Conservation (phyloP, 331 rosid species). For the Rosa hybrid region DNA sequence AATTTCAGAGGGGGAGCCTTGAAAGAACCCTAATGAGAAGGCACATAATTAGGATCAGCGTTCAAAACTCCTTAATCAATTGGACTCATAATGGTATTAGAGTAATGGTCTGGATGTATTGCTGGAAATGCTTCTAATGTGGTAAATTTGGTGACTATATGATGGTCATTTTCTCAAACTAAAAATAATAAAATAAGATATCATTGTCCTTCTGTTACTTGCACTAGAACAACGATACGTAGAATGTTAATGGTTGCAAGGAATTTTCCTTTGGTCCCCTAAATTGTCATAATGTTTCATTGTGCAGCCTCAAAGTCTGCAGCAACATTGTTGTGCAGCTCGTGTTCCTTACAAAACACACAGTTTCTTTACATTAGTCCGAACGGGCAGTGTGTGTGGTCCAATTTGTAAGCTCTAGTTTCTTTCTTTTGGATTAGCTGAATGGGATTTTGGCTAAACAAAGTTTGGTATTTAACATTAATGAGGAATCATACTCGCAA, state of each 20-base stretch:
- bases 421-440: not conserved
- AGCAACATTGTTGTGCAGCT: not conserved
- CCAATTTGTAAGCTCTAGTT: not conserved
- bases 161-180: not conserved
- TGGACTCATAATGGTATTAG: not conserved
- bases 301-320: no score
- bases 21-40: not conserved
- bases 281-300: not conserved
- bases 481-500: not conserved
- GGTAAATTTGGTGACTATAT: not conserved
- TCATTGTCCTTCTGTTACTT: not conserved
- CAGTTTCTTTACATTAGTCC: not conserved
- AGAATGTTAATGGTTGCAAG: not conserved
- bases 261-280: not conserved
- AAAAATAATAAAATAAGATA: no score
- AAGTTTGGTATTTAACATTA: not conserved
- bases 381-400: not conserved
- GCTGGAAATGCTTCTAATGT: not conserved
- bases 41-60: not conserved
- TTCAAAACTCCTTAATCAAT: not conserved
- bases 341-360: not conserved
- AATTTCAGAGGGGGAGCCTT: not conserved
- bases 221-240: not conserved
- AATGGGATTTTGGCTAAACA: not conserved
- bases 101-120: not conserved